phyloP scores from a whole-genome alignment of 768 basidiomycete genomes.

The Auriscalpium vulgare region DNA sequence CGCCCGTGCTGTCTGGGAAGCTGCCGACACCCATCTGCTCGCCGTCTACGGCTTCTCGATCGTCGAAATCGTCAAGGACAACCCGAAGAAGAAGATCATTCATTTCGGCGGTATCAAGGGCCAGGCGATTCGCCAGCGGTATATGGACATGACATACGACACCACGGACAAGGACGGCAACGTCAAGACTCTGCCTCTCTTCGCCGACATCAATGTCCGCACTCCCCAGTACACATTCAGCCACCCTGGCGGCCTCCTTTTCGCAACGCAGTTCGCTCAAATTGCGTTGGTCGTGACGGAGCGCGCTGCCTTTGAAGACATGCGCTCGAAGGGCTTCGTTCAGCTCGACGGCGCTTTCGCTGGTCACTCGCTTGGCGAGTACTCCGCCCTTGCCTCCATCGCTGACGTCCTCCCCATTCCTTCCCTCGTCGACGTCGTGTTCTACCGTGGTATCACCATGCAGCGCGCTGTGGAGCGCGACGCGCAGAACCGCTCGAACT shows the following conservation, averaged over 20 bases:
- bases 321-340: conserved; percentile 93
- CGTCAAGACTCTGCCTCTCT: conserved; percentile 92
- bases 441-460: conserved; percentile 99
- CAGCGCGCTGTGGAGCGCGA: conserved; percentile 98
- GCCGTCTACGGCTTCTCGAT: conserved; percentile 98
- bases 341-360: conserved; percentile 91
- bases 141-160: conserved; percentile 99
- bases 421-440: conserved; percentile 93
- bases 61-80: conserved; percentile 96
- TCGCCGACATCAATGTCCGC: conserved; percentile 90
- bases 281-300: conserved; percentile 98
- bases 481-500: conserved; percentile 85
- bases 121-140: conserved; percentile 95
- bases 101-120: conserved; percentile 99
- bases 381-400: conserved; percentile 95
- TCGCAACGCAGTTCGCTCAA: conserved; percentile 97
- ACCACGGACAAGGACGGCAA: conserved; percentile 94
- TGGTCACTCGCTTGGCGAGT: conserved; percentile 97
- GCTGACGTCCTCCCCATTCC: conserved; percentile 95
- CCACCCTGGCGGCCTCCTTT: conserved; percentile 90
- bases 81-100: conserved; percentile 95
- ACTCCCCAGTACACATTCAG: conserved; percentile 98
- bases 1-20: conserved; percentile 95
- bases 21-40: conserved; percentile 86
- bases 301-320: conserved; percentile 97